Base-by-base conservation (phyloP, 768 basidiomycete genomes). In the Hydnomerulius pinastri region DNA sequence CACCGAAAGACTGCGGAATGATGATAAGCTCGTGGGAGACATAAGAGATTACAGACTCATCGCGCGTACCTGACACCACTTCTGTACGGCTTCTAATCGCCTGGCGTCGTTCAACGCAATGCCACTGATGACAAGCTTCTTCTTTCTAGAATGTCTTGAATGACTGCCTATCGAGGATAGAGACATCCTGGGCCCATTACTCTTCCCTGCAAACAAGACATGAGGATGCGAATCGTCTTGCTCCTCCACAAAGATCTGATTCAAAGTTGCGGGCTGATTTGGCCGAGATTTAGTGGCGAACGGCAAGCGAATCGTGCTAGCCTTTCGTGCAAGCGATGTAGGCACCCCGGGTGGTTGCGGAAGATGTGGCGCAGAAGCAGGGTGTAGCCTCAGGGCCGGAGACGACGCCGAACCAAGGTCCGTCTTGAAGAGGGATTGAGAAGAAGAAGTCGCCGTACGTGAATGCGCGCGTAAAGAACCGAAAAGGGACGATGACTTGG, bases 11-110 rank as follows among this genome's bases (percentile, higher is more conserved):
- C 87, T 88, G 51, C 33, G 43, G 25, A 61, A 43, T 24, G 46
- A 27, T 35, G 43, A 50, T 51, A 28, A 52, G 15, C 44, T 57
- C 39, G 50, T 43, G 50, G 40, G 37, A 24, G 43, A 33, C 27
- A 17, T 10, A 6, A 25, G 40, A 27, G 36, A 8, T 24, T n/a
- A 12, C 12, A 33, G 21, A 23, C 3, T 17, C 13, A 15, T 12
- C 23, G 28, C 1, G 65, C 77, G 45, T 62, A 87, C 86, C 75
- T 88, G 86, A 58, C 89, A 91, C 89, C 89, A 91, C 51, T 72
- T 75, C 59, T 81, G 84, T 11, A 85, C 74, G 3, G 77, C 86
- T 32, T 90, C 86, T 58, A 87, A 79, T 55, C 83, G 84, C 29
- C 73, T 72, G 20, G 74, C 66, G 59, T 91, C 89, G 17, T 77